Evolutionary conservation across 306 rosid genomes (phyloP).

Genomic region (cucumber (Cucumis sativus)): Cucumber_9930_V3 NC_026656.2:20604501-20605000

Average conservation of each 20-base stretch:
- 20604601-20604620: slow-evolving; percentile 58
- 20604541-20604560: not conserved
- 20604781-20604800: slow-evolving; percentile 61
- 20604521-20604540: not conserved
- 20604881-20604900: too few relatives aligned
- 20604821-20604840: slow-evolving; percentile 20
- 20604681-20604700: slow-evolving; percentile 91
- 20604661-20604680: slow-evolving; percentile 64
- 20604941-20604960: too few relatives aligned
- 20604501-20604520: not conserved
- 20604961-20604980: too few relatives aligned
- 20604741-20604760: slow-evolving; percentile 97
- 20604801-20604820: slow-evolving; percentile 60
- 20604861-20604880: too few relatives aligned
- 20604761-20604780: slow-evolving; percentile 93
- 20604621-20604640: slow-evolving; percentile 50
- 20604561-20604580: slow-evolving; percentile 42
- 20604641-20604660: slow-evolving; percentile 59
- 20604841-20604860: too few relatives aligned
- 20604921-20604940: too few relatives aligned
- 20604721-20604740: slow-evolving; percentile 96
- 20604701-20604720: slow-evolving; percentile 92
- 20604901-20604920: too few relatives aligned
- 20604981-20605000: too few relatives aligned
- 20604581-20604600: slow-evolving; percentile 62